phyloP scores from a whole-genome alignment of 305 asterid genomes.

The Fraxinus albicans region DNA sequence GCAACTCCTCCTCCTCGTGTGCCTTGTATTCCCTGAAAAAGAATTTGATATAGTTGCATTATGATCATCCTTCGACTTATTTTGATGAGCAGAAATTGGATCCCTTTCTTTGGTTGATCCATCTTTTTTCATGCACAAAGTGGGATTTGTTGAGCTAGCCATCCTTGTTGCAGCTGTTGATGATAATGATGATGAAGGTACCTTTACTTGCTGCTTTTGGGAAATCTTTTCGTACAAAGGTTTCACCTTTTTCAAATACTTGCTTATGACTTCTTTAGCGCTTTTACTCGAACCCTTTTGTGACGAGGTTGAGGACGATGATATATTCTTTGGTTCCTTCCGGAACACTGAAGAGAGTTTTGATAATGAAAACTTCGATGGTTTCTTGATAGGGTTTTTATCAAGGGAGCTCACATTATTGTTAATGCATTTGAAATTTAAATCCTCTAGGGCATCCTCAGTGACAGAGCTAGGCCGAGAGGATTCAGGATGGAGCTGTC shows the following conservation, averaged over 20 bases:
- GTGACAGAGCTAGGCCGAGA: conserved; percentile 67
- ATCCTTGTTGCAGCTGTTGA: neutral
- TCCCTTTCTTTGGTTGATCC: conserved; percentile 6
- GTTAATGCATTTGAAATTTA: conserved; percentile 46
- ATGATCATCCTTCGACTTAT: conserved; percentile 3
- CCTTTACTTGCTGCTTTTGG: conserved; percentile 40
- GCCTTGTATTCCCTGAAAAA: conserved; percentile 67
- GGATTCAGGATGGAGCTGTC: conserved; percentile 50
- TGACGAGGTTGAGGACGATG: conserved; percentile 10
- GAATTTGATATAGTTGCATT: conserved; percentile 38
- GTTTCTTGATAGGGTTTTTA: conserved; percentile 20
- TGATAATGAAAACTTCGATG: conserved; percentile 59
- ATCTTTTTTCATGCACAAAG: conserved; percentile 16
- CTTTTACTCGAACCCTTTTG: conserved; percentile 52
- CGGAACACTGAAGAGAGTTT: conserved; percentile 76
- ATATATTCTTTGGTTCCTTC: conserved; percentile 35
- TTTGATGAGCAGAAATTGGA: neutral
- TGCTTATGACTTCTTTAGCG: conserved; percentile 68
- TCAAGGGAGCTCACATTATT: neutral
- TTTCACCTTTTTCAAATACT: conserved; percentile 69
- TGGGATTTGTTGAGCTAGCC: conserved; percentile 20
- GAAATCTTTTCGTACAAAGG: conserved; percentile 73
- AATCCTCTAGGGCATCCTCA: conserved; percentile 42
- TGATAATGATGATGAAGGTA: neutral
- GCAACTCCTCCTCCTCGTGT: conserved; percentile 47